Evolutionary conservation across 257 asterid genomes (phyloP).

Genomic region (Solanum okadae): DNA sequence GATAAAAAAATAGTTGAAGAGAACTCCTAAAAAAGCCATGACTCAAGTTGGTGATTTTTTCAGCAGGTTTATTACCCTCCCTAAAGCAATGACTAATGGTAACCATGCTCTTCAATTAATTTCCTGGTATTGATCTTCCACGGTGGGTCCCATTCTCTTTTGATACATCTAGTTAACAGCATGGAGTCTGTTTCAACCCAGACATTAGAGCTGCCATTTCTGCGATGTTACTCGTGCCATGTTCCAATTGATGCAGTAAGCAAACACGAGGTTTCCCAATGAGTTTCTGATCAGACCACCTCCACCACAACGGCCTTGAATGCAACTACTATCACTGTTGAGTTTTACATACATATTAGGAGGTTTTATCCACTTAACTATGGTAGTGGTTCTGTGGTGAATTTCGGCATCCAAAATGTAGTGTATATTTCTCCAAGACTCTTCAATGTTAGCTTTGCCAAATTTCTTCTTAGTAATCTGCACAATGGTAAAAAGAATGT

Average conservation of each 20-base stretch:
- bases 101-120: not conserved
- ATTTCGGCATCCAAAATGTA: not conserved
- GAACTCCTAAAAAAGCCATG: not conserved
- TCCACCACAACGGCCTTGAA: not conserved
- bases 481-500: not conserved
- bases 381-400: not conserved
- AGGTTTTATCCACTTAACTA: not conserved
- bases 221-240: not conserved
- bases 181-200: not conserved
- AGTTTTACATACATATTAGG: not conserved
- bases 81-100: not conserved
- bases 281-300: not conserved
- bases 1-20: not conserved
- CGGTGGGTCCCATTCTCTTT: not conserved
- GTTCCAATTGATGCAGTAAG: not conserved
- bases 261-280: not conserved
- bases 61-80: not conserved
- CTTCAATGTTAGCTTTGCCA: not conserved
- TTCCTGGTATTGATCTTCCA: not conserved
- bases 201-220: not conserved
- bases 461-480: not conserved
- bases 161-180: not conserved
- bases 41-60: not conserved
- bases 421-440: not conserved
- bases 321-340: not conserved